These are phyloP conservation scores for Entonaema liquescens DNA, from an alignment of 495 filamentous ascomycete species.

Conservation along the genomic window DNA sequence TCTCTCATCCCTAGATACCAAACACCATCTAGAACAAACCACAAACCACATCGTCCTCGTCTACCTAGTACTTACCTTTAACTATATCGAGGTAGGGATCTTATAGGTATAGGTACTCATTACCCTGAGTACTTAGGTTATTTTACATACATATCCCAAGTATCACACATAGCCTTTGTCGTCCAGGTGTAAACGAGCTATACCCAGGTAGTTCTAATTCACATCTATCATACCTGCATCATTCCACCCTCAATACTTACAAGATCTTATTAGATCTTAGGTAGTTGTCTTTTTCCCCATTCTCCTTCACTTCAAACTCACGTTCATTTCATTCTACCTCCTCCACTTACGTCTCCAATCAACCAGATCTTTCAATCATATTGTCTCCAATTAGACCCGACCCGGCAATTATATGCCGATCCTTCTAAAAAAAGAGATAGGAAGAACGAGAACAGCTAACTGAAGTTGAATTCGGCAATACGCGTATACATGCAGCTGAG, in stretches of 20 bases:
- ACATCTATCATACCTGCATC: constrained; percentile 36
- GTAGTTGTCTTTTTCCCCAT: constrained; percentile 1
- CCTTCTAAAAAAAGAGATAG: constrained; percentile 18
- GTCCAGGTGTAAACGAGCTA: constrained; percentile 5
- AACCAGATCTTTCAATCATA: constrained; percentile 22
- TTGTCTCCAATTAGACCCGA: constrained; percentile 13
- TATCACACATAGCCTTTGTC: background rate
- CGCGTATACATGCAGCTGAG: constrained; percentile 26
- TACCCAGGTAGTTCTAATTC: constrained; percentile 11
- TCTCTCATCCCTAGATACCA: background rate
- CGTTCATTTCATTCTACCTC: background rate
- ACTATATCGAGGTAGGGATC: background rate
- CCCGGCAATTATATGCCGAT: constrained; percentile 26
- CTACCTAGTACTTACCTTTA: background rate
- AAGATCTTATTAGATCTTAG: background rate
- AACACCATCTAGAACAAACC: background rate
- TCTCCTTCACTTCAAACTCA: background rate
- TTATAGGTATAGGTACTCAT: background rate
- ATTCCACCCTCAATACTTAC: constrained; percentile 18
- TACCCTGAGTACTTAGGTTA: background rate
- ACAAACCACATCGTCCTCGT: background rate
- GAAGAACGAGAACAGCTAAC: background rate
- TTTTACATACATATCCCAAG: background rate
- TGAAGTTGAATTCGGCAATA: constrained; percentile 13
- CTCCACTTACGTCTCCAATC: constrained; percentile 21